phyloP scores from a whole-genome alignment of 352 stramenopile species.

The Pythium grandisporangium region DNA sequence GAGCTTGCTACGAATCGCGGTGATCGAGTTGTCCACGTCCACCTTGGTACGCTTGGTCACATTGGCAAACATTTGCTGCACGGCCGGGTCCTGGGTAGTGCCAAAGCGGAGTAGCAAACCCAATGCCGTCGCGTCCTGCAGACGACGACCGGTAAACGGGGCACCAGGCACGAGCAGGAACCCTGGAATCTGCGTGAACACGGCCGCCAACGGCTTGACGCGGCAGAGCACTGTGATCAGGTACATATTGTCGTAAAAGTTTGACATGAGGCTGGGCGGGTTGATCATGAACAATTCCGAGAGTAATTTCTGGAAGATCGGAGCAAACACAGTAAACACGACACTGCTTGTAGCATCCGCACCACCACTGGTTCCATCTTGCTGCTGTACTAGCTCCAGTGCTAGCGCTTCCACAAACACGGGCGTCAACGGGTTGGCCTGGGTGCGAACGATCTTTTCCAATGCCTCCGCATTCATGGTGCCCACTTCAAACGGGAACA shows the following conservation, averaged over 20 bases:
- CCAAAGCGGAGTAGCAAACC: conserved; percentile 71
- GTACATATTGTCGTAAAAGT: conserved; percentile 72
- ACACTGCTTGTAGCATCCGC: too few species aligned
- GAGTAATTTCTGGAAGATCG: conserved; percentile 76
- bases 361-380: too few species aligned
- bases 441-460: conserved; percentile 54
- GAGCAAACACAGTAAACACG: conserved; percentile 48
- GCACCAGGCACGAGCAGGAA: conserved; percentile 52
- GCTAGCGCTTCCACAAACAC: conserved; percentile 53
- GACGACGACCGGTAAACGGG: conserved; percentile 48
- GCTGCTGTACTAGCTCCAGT: conserved; percentile 34
- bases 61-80: conserved; percentile 79
- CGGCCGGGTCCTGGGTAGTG: conserved; percentile 50
- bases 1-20: conserved; percentile 54
- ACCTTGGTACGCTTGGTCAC: conserved; percentile 78
- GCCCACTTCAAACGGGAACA: conserved; percentile 67
- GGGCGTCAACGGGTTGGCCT: conserved; percentile 38
- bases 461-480: conserved; percentile 61
- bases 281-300: conserved; percentile 74
- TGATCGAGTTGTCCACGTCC: conserved; percentile 66
- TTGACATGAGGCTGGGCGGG: conserved; percentile 63
- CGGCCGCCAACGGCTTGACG: conserved; percentile 50
- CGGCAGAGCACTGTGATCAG: conserved; percentile 50
- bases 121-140: conserved; percentile 75
- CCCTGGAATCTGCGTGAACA: conserved; percentile 58